Evolutionary conservation across 2,329 filamentous ascomycete genomes (phyloP), one percentile per base, ranked within the genome.

Genomic region (Ophiosphaerella narmari): DNA sequence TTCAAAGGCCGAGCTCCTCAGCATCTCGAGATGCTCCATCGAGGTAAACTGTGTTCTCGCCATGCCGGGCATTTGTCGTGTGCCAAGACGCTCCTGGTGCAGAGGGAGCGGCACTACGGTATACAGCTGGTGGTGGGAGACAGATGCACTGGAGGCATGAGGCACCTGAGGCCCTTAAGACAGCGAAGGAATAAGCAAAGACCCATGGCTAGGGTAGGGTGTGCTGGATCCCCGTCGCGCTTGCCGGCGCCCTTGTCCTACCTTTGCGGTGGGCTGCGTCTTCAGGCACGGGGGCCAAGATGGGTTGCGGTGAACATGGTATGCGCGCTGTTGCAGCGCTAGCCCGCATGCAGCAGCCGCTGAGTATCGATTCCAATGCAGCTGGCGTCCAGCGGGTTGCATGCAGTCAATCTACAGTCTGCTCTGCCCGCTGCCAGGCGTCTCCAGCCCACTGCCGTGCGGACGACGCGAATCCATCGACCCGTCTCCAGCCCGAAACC

Each of bases 1-100:
- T 50, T 73, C 70, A 45, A 73, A 73, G 43, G 70, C 70, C 5
- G 68, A 72, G 52, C 70, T 72, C 46, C 70, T 61, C 38, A 73
- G 45, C 39, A 71, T 53, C 53, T 69, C 65, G 21, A 73, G 67
- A 37, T 71, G 62, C 29, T 70, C 65, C 48, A 39, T 63, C 13
- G 62, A 62, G 40, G 62, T 66, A 46, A 63, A 31, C 26, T 60
- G 57, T 32, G 59, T 49, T 9, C 53, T 63, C 34, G 60, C 65
- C 67, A 69, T 69, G 46, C 52, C 52, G 55, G 54, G 54, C 47
- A 48, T 48, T 14, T 31, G 39, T 32, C n/a, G 12, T 31, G n/a
- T 11, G 32, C 18, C 16, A 35, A 39, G n/a, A 14, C 16, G 39
- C 21, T 29, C 26, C 11, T 29, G 26, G 33, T 24, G 26, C 35